These are phyloP conservation scores for Hypomyces perniciosus DNA, from an alignment of 2,329 filamentous ascomycete genomes.

Conservation along the genomic window DNA sequence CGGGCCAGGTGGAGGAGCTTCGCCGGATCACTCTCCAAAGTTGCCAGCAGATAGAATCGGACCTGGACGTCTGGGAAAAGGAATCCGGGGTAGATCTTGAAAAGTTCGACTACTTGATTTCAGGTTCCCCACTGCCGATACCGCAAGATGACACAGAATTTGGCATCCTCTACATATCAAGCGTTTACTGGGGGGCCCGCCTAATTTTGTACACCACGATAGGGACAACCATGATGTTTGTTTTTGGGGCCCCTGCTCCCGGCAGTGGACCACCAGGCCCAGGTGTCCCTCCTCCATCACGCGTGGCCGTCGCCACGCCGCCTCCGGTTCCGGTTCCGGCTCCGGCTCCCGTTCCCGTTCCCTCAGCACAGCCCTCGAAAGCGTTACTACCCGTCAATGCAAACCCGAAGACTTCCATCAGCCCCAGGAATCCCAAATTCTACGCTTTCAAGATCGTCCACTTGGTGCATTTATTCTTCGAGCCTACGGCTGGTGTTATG, in stretches of 20 bases:
- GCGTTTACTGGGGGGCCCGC: slow-evolving; percentile 14
- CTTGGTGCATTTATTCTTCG: slow-evolving; percentile 12
- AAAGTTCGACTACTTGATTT: slow-evolving; percentile 12
- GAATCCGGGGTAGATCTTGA: slow-evolving; percentile 9
- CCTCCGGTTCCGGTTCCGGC: background rate
- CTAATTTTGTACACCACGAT: slow-evolving; percentile 9
- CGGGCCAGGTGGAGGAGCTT: slow-evolving; percentile 5
- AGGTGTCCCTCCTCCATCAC: background rate
- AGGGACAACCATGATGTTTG: background rate
- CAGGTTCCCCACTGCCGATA: slow-evolving; percentile 5
- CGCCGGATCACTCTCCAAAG: slow-evolving; percentile 7
- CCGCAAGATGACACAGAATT: slow-evolving; percentile 14
- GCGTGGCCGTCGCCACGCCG: background rate
- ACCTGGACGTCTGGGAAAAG: slow-evolving; percentile 13
- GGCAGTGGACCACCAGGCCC: background rate
- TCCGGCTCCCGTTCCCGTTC: background rate
- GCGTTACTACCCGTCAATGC: background rate
- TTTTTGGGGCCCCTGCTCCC: background rate
- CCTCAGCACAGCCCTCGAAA: background rate
- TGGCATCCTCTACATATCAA: slow-evolving; percentile 12
- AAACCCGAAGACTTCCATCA: background rate
- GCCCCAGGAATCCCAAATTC: slow-evolving; percentile 7
- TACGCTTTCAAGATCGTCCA: slow-evolving; percentile 16
- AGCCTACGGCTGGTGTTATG: slow-evolving; percentile 10
- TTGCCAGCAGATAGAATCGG: slow-evolving; percentile 7